A percentile compares a stretch with the other conserved stretches of the same genome.
These are phyloP conservation scores for Neopestalotiopsis sp. DNA, from an alignment of 2,329 filamentous ascomycete species.

Conservation along the genomic window DNA sequence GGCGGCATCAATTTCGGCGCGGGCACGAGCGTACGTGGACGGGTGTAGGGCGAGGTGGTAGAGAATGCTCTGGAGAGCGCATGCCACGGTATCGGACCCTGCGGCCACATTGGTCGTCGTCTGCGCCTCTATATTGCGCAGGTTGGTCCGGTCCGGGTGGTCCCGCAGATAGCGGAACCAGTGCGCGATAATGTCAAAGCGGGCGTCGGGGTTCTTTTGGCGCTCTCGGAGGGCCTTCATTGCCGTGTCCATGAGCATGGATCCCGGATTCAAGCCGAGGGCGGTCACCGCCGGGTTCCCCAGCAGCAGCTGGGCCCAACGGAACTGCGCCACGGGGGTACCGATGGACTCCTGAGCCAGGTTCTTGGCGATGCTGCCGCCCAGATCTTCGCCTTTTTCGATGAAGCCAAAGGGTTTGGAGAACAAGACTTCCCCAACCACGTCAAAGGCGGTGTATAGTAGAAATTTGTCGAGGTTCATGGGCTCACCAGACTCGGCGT, in stretches of 20 bases:
- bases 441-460: conserved; percentile 31
- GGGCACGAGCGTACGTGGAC: conserved; percentile 11
- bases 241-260: conserved; percentile 20
- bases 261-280: conserved; percentile 22
- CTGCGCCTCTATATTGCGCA: conserved; percentile 13
- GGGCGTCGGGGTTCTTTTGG: conserved; percentile 1
- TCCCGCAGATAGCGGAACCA: conserved; percentile 7
- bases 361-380: conserved; percentile 33
- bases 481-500: conserved; percentile 5
- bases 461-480: conserved; percentile 22
- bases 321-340: neutral
- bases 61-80: conserved; percentile 16
- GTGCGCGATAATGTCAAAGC: conserved; percentile 14
- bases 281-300: conserved; percentile 25
- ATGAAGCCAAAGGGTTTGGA: conserved; percentile 38
- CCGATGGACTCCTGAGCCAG: conserved; percentile 7
- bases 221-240: conserved; percentile 17
- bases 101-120: conserved; percentile 5
- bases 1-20: conserved; percentile 20
- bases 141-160: conserved; percentile 14
- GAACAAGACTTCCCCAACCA: conserved; percentile 37
- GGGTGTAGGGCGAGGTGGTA: conserved; percentile 15
- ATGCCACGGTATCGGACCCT: conserved; percentile 14
- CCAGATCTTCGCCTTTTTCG: conserved; percentile 35
- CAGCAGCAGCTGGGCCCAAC: conserved; percentile 18